phyloP scores from a whole-genome alignment of 345 rosid genomes.

The Bruguiera sexangula region DNA sequence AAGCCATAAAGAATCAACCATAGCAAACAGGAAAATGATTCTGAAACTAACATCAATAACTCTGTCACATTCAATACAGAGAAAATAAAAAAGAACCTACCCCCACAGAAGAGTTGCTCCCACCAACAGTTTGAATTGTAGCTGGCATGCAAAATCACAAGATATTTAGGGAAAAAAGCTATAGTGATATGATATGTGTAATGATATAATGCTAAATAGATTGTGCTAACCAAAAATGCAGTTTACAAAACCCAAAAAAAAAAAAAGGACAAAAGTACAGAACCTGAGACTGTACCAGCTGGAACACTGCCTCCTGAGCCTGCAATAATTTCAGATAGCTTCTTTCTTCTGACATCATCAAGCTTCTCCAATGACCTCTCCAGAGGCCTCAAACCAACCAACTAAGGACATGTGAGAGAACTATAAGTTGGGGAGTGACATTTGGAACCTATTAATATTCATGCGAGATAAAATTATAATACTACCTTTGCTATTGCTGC shows the following conservation, averaged over 20 bases:
- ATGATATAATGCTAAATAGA: not conserved
- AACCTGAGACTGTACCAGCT: conserved; percentile 56
- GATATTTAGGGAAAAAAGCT: not conserved
- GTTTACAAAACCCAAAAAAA: not conserved
- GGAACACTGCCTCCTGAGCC: conserved; percentile 62
- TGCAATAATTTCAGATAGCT: conserved; percentile 90
- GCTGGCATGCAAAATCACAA: conserved; percentile 34
- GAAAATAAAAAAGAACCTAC: conserved; percentile 25
- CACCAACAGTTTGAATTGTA: conserved; percentile 46
- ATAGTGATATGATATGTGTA: no score
- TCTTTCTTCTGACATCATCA: conserved; percentile 94
- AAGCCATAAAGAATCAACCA: no score
- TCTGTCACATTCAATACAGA: no score
- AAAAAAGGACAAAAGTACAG: conserved; percentile 12
- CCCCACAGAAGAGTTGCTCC: conserved; percentile 40
- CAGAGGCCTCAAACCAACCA: conserved; percentile 97
- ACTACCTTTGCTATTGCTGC: conserved; percentile 94
- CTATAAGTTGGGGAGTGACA: not conserved
- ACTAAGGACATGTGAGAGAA: conserved; percentile 33
- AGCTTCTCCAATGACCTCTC: conserved; percentile 98
- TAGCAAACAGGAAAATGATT: no score
- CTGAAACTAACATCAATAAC: no score
- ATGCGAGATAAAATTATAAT: not conserved
- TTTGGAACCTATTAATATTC: not conserved
- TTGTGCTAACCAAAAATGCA: conserved; percentile 2